Base-by-base conservation (phyloP, 176 grass and related monocot genomes). In the Cenchrus fungigraminus region DNA sequence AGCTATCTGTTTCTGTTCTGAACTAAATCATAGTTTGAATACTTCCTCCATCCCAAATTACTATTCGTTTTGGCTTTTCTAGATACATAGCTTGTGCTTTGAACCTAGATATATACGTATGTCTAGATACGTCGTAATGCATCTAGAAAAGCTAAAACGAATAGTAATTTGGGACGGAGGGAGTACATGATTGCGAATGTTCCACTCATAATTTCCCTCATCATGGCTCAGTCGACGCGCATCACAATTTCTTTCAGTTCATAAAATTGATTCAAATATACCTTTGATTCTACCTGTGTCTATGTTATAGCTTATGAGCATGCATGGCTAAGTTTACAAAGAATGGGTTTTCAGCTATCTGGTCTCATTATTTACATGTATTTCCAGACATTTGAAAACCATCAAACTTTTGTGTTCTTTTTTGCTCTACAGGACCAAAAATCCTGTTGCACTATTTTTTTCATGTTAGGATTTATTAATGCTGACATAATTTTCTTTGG, bases 401-500 rank as follows among this genome's bases (percentile, higher is more conserved):
- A 31, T 70, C 29, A 65, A 37, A 5, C 37, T 72, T 82, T 47
- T 77, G n/a, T 82, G 65, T 60, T 11, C 20, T 47, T 58, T 90
- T 28, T 43, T 82, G 28, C 64, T 82, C 16, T 12, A 65, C 12
- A 78, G 42, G 17, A 19, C 50, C 12, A 8, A 49, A 9, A 74
- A 40, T 37, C 17, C 8, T 79, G 67, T 22, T 31, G 46, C 59
- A 73, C 11, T 73, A 32, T 71, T 29, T 50, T 11, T 72, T 50
- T 19, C 58, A 49, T 16, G n/a, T 78, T 76, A 50, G 8, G 20
- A 65, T 44, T 49, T 81, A 56, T 78, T 64, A 77, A 51, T 53
- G 14, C 19, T 89, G 67, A 83, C 17, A 20, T n/a, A 37, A 12
- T 70, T 81, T 54, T 73, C 12, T 82, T 86, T 77, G 57, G 66